Evolutionary conservation across 2,329 filamentous ascomycete species (phyloP).

Genomic region (Verticillium nonalfalfae): DNA sequence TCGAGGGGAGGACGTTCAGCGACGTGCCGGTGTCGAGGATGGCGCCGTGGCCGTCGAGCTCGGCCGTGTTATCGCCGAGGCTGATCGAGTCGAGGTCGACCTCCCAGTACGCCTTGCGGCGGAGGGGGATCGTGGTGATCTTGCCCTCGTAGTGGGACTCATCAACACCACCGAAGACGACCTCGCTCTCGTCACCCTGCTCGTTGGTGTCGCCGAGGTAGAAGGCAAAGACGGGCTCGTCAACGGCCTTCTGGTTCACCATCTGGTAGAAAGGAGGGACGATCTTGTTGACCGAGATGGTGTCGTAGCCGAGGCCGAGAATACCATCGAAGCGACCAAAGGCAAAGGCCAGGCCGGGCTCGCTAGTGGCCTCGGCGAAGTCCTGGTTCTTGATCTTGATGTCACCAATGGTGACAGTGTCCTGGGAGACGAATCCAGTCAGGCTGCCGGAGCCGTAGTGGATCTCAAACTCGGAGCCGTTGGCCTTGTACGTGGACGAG

Average conservation of each 20-base stretch:
- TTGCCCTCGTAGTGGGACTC: slow-evolving; percentile 76
- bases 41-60: slow-evolving; percentile 89
- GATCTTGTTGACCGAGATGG: slow-evolving; percentile 94
- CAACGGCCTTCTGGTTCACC: slow-evolving; percentile 81
- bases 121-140: slow-evolving; percentile 86
- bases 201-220: slow-evolving; percentile 74
- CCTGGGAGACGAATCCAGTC: slow-evolving; percentile 88
- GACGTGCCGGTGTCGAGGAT: slow-evolving; percentile 99
- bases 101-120: slow-evolving; percentile 99
- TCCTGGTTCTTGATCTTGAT: slow-evolving; percentile 82
- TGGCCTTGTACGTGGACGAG: slow-evolving; percentile 89
- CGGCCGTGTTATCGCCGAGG: slow-evolving; percentile 77
- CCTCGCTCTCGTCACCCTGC: slow-evolving; percentile 73
- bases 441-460: slow-evolving; percentile 92
- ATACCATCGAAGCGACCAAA: slow-evolving; percentile 98
- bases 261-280: slow-evolving; percentile 95
- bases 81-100: slow-evolving; percentile 90
- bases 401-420: slow-evolving; percentile 82
- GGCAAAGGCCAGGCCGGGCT: slow-evolving; percentile 94
- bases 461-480: slow-evolving; percentile 89
- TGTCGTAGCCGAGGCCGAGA: slow-evolving; percentile 87
- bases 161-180: slow-evolving; percentile 84
- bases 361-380: slow-evolving; percentile 92
- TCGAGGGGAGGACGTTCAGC: slow-evolving; percentile 86
- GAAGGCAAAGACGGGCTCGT: slow-evolving; percentile 93